Conservation (phyloP, 2,329 filamentous ascomycete species). For the Kalmusia sp. region DNA sequence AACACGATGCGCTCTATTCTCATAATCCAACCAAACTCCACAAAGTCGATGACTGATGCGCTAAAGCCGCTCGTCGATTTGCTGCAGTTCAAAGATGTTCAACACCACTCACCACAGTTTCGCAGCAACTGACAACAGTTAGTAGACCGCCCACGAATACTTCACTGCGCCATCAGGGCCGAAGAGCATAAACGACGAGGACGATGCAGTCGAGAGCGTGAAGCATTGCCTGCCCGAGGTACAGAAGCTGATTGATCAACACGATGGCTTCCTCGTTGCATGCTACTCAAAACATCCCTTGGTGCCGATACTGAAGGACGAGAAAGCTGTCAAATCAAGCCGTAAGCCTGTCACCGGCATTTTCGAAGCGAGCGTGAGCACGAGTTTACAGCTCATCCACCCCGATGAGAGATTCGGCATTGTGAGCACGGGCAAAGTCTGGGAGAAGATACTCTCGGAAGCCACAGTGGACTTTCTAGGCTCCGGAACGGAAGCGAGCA, state of each 20-base stretch:
- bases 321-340: slow-evolving; percentile 43
- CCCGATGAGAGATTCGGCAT: slow-evolving; percentile 75
- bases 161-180: slow-evolving; percentile 75
- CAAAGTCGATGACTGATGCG: slow-evolving; percentile 72
- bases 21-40: slow-evolving; percentile 83
- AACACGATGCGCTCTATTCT: slow-evolving; percentile 61
- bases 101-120: slow-evolving; percentile 30
- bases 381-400: slow-evolving; percentile 64
- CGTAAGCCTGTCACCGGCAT: slow-evolving; percentile 76
- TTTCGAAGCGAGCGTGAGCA: slow-evolving; percentile 80
- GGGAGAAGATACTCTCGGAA: slow-evolving; percentile 74
- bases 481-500: slow-evolving; percentile 40
- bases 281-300: slow-evolving; percentile 89
- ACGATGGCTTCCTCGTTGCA: slow-evolving; percentile 83
- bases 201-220: slow-evolving; percentile 70
- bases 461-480: slow-evolving; percentile 73
- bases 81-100: slow-evolving; percentile 53
- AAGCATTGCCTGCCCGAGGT: slow-evolving; percentile 67
- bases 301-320: slow-evolving; percentile 65
- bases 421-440: slow-evolving; percentile 84
- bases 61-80: slow-evolving; percentile 60
- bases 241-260: slow-evolving; percentile 51
- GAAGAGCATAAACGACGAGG: slow-evolving; percentile 77
- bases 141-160: slow-evolving; percentile 59
- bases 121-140: slow-evolving; percentile 51